Evolutionary conservation across 164 flowering plant species (phyloP).

Genomic region (Nelumbo lutea): DNA sequence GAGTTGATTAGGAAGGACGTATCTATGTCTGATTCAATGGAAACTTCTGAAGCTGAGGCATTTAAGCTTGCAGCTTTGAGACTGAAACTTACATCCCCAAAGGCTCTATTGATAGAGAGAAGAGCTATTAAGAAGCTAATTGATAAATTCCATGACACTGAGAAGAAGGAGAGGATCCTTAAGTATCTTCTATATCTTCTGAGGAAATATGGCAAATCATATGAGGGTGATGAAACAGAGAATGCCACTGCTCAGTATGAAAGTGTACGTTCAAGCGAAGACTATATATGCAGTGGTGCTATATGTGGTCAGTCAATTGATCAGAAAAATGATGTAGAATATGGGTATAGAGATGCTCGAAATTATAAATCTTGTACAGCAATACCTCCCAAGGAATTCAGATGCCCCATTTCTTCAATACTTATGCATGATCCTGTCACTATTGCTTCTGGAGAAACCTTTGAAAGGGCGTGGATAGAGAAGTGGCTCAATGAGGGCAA

Average conservation of each 20-base stretch:
- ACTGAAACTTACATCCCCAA: conserved; percentile 51
- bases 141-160: conserved; percentile 34
- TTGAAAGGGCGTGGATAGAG: conserved; percentile 72
- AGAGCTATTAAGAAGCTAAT: conserved; percentile 58
- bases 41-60: conserved; percentile 35
- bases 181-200: conserved; percentile 47
- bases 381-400: conserved; percentile 55
- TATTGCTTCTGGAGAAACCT: conserved; percentile 82
- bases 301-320: conserved; percentile 12
- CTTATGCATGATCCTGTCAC: conserved; percentile 84
- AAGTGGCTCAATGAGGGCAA: conserved; percentile 85
- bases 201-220: conserved; percentile 41
- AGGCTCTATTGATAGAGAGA: conserved; percentile 59
- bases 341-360: conserved; percentile 15
- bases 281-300: not conserved
- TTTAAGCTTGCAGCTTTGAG: conserved; percentile 49
- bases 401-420: conserved; percentile 64
- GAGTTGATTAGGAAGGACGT: conserved; percentile 37
- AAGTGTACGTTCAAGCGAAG: conserved; percentile 7
- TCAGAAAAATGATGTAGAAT: conserved; percentile 13
- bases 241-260: conserved; percentile 14
- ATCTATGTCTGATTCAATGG: conserved; percentile 32
- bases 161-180: conserved; percentile 46
- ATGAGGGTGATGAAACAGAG: conserved; percentile 26
- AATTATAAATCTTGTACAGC: conserved; percentile 14